A percentile compares a stretch with the other conserved stretches of the same genome.
phyloP scores from a whole-genome alignment of 768 basidiomycete genomes.

The Hericium erinaceus region DNA sequence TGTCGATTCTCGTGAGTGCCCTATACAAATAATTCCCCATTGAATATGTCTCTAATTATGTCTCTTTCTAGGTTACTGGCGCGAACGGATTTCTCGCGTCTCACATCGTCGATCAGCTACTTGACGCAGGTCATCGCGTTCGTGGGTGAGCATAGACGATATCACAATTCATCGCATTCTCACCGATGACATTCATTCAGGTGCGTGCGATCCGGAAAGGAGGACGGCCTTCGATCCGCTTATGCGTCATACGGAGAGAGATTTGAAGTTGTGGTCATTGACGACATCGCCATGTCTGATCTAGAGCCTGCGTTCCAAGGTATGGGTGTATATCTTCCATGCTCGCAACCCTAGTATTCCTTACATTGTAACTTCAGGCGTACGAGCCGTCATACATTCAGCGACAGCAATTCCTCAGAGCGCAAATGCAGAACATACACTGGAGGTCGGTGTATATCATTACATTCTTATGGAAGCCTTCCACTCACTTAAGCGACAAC shows the following conservation, averaged over 20 bases:
- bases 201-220: constrained; percentile 14
- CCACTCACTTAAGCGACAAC: too few relatives aligned
- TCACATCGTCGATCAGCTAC: constrained; percentile 23
- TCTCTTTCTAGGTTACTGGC: constrained; percentile 31
- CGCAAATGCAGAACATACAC: too few relatives aligned
- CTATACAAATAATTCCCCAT: too few relatives aligned
- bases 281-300: constrained; percentile 16
- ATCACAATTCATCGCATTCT: not conserved
- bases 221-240: constrained; percentile 3
- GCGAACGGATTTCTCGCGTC: constrained; percentile 29
- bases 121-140: constrained; percentile 40
- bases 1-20: too few relatives aligned
- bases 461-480: too few relatives aligned
- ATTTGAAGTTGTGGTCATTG: constrained; percentile 12
- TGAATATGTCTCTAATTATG: not conserved
- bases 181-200: not conserved
- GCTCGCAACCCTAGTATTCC: too few relatives aligned
- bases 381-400: too few relatives aligned
- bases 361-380: too few relatives aligned
- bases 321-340: not conserved
- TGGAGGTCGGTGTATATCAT: too few relatives aligned
- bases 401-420: too few relatives aligned
- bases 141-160: constrained; percentile 25
- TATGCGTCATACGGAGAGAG: constrained; percentile 11
- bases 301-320: constrained; percentile 13